A percentile compares a stretch with the other conserved stretches of the same genome.
Conservation (phyloP, 2,329 filamentous ascomycete species). For the Apiospora kogelbergensis region DNA sequence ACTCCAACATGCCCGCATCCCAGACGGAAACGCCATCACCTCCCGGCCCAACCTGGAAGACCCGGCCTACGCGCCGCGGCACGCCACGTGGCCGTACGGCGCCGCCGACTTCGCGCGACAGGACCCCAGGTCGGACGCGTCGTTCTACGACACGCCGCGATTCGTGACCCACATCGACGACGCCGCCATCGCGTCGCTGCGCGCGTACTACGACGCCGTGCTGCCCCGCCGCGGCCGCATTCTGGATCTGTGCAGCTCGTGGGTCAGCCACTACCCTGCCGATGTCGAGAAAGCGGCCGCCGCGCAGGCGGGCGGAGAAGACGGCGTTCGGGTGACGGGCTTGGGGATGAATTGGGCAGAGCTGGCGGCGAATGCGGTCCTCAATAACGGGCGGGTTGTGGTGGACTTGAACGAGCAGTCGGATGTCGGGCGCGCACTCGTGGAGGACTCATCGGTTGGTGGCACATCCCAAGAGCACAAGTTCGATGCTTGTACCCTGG, state of each 20-base stretch:
- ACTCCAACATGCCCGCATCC: background rate
- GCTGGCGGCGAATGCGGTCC: slow-evolving; percentile 11
- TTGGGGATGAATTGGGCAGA: slow-evolving; percentile 12
- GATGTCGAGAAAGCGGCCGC: background rate
- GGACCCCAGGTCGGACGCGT: background rate
- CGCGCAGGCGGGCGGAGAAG: background rate
- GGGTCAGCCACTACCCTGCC: slow-evolving; percentile 13
- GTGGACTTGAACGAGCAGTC: slow-evolving; percentile 11
- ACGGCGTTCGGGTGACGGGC: slow-evolving; percentile 3
- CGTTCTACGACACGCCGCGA: slow-evolving; percentile 8
- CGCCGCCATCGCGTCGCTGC: background rate
- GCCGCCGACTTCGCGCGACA: slow-evolving; percentile 11
- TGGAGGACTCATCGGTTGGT: background rate
- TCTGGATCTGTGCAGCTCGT: slow-evolving; percentile 12
- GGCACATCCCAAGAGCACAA: background rate
- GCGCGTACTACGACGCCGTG: slow-evolving; percentile 9
- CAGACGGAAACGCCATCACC: background rate
- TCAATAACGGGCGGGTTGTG: slow-evolving; percentile 1
- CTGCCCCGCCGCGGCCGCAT: slow-evolving; percentile 10
- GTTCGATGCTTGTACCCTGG: slow-evolving; percentile 12
- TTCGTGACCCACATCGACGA: slow-evolving; percentile 14
- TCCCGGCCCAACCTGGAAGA: background rate
- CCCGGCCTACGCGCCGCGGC: slow-evolving; percentile 7
- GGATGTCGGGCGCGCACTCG: background rate
- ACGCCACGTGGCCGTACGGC: slow-evolving; percentile 9